Evolutionary conservation across 129 eudicot species (phyloP), one percentile per base, ranked within the genome.

Genomic region (Cynara cardunculus): DNA sequence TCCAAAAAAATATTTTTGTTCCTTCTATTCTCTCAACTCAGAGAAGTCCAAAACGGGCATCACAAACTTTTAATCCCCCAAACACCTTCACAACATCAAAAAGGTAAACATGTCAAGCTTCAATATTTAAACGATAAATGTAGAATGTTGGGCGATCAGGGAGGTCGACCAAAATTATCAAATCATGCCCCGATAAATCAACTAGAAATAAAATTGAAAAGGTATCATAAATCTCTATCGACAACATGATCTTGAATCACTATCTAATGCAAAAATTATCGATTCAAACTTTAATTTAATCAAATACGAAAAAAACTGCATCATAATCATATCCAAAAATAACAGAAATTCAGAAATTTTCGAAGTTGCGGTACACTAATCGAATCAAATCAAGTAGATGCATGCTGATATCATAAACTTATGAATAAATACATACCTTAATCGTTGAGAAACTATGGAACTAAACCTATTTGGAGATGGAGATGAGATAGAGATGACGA

Each of bases 401-500:
- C 25, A 71, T 71, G 75, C 35, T 71, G 75, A 21, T 24, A 71
- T 71, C 12, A 73, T 37, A 72, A 39, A 24, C 14, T 12, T 70
- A 28, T 35, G 16, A 10, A 34, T 12, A 77, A 61, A 10, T 71
- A 35, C 25, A 39, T 25, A 65, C 81, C 81, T 77, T 31, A 22
- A 77, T 59, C 79, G 67, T 21, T 31, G n/a, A 71, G 39, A 32
- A 35, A 24, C 18, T 32, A 71, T 71, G 74, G 74, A 32, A 37
- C 5, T 30, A 25, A 27, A 3, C 3, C 13, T 44, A 77, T 16
- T 26, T 18, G 21, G 69, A 69, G 69, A 31, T 21, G 22, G 79
- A 56, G 41, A 53, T 53, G 79, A 56, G 41, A 53, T 53, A 75
- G 28, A 75, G 78, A 75, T 19, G 78, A 53, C 28, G 25, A 53